Percentiles rank a stretch among this genome's conserved stretches.
Conservation (phyloP, 1,284 basidiomycete species). For the Tylopilus sp. region DNA sequence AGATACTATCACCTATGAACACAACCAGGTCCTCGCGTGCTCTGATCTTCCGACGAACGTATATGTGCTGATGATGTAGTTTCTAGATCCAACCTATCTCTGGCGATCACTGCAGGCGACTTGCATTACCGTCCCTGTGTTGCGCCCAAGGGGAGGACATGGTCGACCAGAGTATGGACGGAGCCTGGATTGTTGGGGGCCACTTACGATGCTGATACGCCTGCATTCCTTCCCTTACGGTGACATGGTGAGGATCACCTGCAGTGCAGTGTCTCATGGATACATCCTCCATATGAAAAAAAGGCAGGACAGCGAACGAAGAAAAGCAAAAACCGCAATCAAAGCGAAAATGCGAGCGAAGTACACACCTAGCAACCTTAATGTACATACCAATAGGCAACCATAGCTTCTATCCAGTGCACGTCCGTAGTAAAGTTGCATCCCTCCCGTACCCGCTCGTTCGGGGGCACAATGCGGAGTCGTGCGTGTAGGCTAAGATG, state of each 20-base stretch:
- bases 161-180: conserved; percentile 86
- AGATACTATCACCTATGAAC: conserved; percentile 63
- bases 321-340: too few species aligned
- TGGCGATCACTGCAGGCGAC: conserved; percentile 86
- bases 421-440: conserved; percentile 88
- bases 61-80: not conserved
- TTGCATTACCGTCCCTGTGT: conserved; percentile 69
- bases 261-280: conserved; percentile 3
- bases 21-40: conserved; percentile 55
- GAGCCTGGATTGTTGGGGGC: conserved; percentile 80
- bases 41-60: not conserved
- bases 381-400: conserved; percentile 81
- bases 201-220: conserved; percentile 81
- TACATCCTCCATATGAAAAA: too few species aligned
- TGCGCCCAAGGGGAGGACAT: conserved; percentile 55
- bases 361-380: too few species aligned
- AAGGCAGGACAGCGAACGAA: too few species aligned
- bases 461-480: conserved; percentile 80
- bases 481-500: conserved; percentile 90
- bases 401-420: conserved; percentile 87
- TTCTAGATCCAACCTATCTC: conserved; percentile 75
- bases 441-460: conserved; percentile 95
- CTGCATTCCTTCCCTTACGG: conserved; percentile 94
- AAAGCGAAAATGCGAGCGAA: too few species aligned
- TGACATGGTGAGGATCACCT: conserved; percentile 60